Evolutionary conservation across 108 stramenopile genomes (phyloP), one percentile per base, ranked within the genome.

Genomic region (Skeletonema costatum): DNA sequence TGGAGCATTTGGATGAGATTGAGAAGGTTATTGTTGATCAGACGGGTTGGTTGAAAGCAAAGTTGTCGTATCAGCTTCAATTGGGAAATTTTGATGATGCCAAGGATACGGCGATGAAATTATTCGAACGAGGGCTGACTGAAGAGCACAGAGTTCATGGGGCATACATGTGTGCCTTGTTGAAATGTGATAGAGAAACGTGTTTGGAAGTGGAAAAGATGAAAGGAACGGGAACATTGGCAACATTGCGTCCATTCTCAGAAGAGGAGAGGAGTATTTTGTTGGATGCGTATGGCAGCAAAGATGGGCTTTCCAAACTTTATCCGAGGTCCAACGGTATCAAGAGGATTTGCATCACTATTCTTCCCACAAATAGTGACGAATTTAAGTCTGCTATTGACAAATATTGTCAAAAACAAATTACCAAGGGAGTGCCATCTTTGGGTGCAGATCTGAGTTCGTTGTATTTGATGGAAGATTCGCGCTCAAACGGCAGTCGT

Each of bases 101-200:
- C 1, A 73, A 77, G 51, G 65, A 89, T 61, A 86, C 90, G 0
- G 88, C 85, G 51, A 59, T 84, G 60, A 48, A 70, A 4, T 64
- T 96, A 19, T 88, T 97, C 60, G 62, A 84, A 29, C 89, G 90
- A 25, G 95, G 95, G 10, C 67, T 81, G 60, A 96, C 90, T 36
- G 98, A 99, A 74, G 90, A 98, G 80, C 95, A 96, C 82, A 64
- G 84, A 38, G 85, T 94, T 64, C 98, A 99, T 84, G 81, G 89
- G 4, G 92, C 95, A 9, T 90, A 97, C 75, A 97, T 97, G 95
- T 96, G 91, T 80, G 86, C 97, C 16, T 56, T 95, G 17, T 72
- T 99, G 63, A 70, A 92, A 33, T 70, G 92, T 50, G 66, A 81
- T 31, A 68, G 62, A 32, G 62, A 65, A 8, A 87, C 82, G 0